A percentile compares a stretch with the other conserved stretches of the same genome.
Evolutionary conservation across 441 rosid species (phyloP).

Genomic region (Lepidium campestre): DNA sequence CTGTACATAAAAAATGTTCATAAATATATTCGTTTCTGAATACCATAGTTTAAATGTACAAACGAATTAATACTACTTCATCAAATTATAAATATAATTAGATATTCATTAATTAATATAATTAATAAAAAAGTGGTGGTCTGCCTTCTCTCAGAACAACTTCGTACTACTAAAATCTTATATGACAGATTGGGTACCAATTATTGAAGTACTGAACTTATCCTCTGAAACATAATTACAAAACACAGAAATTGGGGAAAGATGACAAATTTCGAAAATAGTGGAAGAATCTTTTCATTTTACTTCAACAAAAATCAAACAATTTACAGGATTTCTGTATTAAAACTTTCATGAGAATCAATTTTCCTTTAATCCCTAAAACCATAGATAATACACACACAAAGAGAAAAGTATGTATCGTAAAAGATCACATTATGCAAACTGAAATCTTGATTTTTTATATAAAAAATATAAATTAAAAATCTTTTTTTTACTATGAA

Average conservation of each 20-base stretch:
- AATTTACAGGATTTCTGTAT: neutral
- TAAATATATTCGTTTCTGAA: neutral
- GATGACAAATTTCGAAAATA: conserved; percentile 14
- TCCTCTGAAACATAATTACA: conserved; percentile 20
- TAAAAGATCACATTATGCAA: neutral
- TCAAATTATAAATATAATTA: neutral
- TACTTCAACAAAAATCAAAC: neutral
- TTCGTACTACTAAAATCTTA: conserved; percentile 27
- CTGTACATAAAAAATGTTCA: conserved; percentile 5
- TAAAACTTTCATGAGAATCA: neutral
- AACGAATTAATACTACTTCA: neutral
- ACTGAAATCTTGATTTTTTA: neutral
- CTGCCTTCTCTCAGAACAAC: conserved; percentile 11
- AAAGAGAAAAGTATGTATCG: neutral
- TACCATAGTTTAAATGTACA: neutral
- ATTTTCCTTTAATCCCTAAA: neutral
- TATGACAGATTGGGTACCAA: conserved; percentile 28
- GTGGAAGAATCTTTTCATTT: conserved; percentile 7
- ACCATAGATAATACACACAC: neutral
- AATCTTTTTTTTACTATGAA: neutral
- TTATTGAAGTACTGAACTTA: conserved; percentile 28
- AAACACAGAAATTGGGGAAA: neutral
- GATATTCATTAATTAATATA: neutral
- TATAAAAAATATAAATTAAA: neutral
- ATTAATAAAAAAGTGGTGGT: conserved; percentile 10